phyloP scores from a whole-genome alignment of 495 filamentous ascomycete genomes.

The Penicillium canariense region DNA sequence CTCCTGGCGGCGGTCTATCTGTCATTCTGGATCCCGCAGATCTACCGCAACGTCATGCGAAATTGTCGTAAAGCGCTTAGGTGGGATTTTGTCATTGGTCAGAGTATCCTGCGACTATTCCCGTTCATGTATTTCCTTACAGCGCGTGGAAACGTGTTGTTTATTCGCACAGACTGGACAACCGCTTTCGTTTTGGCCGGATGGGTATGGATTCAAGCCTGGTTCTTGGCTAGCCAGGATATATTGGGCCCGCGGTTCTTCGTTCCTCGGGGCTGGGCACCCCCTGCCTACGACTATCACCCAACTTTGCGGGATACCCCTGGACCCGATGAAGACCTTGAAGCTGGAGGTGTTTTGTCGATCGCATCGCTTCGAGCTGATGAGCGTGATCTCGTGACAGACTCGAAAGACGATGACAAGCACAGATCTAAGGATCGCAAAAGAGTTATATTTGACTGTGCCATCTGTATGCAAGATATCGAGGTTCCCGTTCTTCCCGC shows the following conservation, averaged over 20 bases:
- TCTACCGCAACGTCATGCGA: conserved; percentile 82
- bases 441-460: conserved; percentile 77
- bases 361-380: conserved; percentile 60
- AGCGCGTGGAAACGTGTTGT: conserved; percentile 70
- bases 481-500: conserved; percentile 78
- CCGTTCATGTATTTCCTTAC: conserved; percentile 84
- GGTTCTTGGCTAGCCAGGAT: conserved; percentile 73
- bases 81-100: conserved; percentile 85
- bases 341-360: conserved; percentile 66
- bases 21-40: conserved; percentile 90
- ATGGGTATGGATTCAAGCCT: conserved; percentile 94
- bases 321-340: conserved; percentile 58
- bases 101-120: conserved; percentile 69
- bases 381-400: conserved; percentile 38
- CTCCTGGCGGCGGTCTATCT: conserved; percentile 67
- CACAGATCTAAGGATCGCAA: conserved; percentile 45
- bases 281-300: conserved; percentile 93
- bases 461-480: conserved; percentile 88
- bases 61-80: conserved; percentile 85
- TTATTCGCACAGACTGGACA: conserved; percentile 65
- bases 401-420: conserved; percentile 39
- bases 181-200: conserved; percentile 61
- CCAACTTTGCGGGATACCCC: conserved; percentile 71
- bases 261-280: conserved; percentile 65
- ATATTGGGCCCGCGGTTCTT: conserved; percentile 82